Conservation (phyloP, 2,329 filamentous ascomycete genomes). For the Colletotrichum caudatum region DNA sequence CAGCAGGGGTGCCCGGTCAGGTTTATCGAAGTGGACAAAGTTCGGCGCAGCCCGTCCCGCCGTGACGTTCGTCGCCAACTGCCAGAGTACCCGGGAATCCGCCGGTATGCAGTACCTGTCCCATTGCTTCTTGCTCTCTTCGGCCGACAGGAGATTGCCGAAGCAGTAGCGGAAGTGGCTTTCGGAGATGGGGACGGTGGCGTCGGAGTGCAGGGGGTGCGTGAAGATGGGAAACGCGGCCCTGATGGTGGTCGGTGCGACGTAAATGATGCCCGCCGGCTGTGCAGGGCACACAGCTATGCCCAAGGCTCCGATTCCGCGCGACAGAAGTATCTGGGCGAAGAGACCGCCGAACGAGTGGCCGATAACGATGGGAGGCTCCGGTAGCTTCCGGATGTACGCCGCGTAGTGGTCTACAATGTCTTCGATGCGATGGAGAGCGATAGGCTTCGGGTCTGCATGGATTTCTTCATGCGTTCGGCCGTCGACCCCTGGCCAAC, state of each 20-base stretch:
- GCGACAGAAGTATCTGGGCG: conserved; percentile 43
- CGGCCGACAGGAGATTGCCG: conserved; percentile 41
- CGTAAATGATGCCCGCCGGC: conserved; percentile 43
- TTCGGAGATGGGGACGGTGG: conserved; percentile 41
- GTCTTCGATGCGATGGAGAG: conserved; percentile 41
- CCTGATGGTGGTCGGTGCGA: conserved; percentile 42
- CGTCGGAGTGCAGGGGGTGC: conserved; percentile 42
- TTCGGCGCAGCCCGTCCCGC: conserved; percentile 29
- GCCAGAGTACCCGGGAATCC: conserved; percentile 44
- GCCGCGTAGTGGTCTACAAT: conserved; percentile 44
- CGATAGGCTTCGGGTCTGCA: conserved; percentile 38
- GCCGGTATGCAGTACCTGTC: conserved; percentile 43
- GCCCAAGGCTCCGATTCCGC: conserved; percentile 41
- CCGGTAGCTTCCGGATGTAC: conserved; percentile 41
- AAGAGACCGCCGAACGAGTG: conserved; percentile 46
- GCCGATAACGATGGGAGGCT: conserved; percentile 44
- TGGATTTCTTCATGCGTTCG: conserved; percentile 43
- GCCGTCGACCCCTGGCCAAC: conserved; percentile 45
- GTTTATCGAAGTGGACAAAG: conserved; percentile 39
- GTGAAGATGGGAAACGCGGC: conserved; percentile 39
- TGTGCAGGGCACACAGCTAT: conserved; percentile 43
- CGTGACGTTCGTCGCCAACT: conserved; percentile 38
- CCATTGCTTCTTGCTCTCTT: conserved; percentile 41
- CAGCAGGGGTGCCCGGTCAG: conserved; percentile 36
- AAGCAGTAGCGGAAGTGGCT: conserved; percentile 45